Evolutionary conservation across 179 eudicot species (phyloP).

Genomic region (Pouteria campechiana): DNA sequence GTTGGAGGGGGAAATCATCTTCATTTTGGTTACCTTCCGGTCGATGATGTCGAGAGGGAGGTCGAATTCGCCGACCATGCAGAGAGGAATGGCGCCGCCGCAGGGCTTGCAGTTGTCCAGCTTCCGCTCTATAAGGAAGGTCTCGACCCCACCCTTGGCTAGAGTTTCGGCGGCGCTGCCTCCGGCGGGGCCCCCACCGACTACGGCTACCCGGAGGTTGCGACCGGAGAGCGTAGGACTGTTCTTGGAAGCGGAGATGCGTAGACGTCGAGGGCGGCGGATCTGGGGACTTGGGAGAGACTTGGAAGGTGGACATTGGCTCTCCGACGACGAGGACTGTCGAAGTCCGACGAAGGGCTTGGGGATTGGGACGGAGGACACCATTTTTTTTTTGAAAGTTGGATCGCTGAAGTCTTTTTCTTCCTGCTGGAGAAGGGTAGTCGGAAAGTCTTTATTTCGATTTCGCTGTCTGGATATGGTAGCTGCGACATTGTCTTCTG

Average conservation of each 20-base stretch:
- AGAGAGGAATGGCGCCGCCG: conserved; percentile 80
- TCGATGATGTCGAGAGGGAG: conserved; percentile 73
- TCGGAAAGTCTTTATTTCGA: not conserved
- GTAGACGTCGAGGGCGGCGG: conserved; percentile 9
- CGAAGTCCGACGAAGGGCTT: conserved; percentile 57
- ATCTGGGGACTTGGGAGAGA: conserved; percentile 8
- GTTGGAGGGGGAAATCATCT: conserved; percentile 88
- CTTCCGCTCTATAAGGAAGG: conserved; percentile 57
- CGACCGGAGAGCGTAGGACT: conserved; percentile 66
- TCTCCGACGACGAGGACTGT: conserved; percentile 33
- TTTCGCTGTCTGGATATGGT: conserved; percentile 56
- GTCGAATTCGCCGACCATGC: conserved; percentile 88
- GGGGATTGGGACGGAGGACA: conserved; percentile 38
- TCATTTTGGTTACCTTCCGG: conserved; percentile 73
- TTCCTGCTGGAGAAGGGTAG: not conserved
- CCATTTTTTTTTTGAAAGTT: not conserved
- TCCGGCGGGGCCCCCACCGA: conserved; percentile 87
- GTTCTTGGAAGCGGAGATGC: conserved; percentile 32
- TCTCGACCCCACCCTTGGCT: conserved; percentile 72
- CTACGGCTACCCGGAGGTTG: conserved; percentile 66
- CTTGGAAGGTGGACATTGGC: conserved; percentile 3
- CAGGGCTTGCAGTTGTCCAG: conserved; percentile 82
- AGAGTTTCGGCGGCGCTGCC: conserved; percentile 76
- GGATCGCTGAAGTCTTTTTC: not conserved
- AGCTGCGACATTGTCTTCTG: too few species aligned